Evolutionary conservation across 2,329 filamentous ascomycete genomes (phyloP), one percentile per base, ranked within the genome.

Genomic region (Pseudogymnoascus sp.): DNA sequence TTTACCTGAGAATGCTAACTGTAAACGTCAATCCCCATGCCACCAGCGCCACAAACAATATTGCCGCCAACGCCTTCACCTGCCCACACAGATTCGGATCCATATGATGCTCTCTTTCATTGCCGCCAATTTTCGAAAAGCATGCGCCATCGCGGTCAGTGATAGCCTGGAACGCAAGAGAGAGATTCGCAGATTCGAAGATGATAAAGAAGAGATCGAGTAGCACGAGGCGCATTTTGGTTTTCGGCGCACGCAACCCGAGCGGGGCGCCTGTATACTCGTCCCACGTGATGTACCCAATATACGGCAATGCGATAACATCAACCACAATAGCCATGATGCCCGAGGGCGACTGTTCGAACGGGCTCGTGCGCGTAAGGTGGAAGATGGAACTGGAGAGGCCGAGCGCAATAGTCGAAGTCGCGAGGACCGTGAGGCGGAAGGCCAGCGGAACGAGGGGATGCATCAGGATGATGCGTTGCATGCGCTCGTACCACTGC

Each of bases 131-230:
- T 4, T 14, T 28, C 14, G 12, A 3, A 75, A 72, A 84, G 81
- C 74, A 91, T 37, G 78, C 77, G 73, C 86, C 87, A 42, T 81
- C 79, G 31, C 81, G 78, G 69, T 88, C 84, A 5, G 81, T 88
- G 62, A 97, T 79, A 7, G 91, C 89, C 73, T 91, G 89, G 73
- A 97, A 96, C 1, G 93, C 93, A 67, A 99, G 79, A 42, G 91
- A 90, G 25, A 96, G 84, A 76, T 96, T 97, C 61, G 93, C 92
- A 3, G 93, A 92, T 75, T 96, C 93, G 78, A 99, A 96, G 44
- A 97, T 93, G 71, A 99, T 96, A 74, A 99, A 99, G 71, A 97
- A 88, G 3, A 99, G 82, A 76, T 99, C 95, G 64, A 96, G 84
- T 62, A 99, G 85, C 65, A 97, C 90, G 60, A 99, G 84, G 12